Conservation (phyloP, 331 rosid species). For the Spiraea crenata region DNA sequence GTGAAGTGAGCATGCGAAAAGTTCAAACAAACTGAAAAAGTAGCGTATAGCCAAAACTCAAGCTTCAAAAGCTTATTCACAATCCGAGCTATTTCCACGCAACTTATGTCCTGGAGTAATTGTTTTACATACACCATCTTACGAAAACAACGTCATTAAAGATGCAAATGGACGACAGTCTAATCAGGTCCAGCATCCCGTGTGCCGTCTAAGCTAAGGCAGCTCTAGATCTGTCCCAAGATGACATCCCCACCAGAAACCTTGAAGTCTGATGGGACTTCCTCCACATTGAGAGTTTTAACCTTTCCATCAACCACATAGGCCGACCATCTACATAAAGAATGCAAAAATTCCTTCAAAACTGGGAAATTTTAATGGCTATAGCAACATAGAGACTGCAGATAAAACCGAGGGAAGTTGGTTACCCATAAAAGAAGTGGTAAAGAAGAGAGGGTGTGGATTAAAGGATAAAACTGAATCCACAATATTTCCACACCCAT, state of each 20-base stretch:
- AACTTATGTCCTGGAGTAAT: neutral
- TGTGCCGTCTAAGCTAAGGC: neutral
- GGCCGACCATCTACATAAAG: slow-evolving; percentile 84
- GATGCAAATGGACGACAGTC: neutral
- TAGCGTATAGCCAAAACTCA: neutral
- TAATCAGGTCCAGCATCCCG: neutral
- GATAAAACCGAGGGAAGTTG: neutral
- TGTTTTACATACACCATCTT: neutral
- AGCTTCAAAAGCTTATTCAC: neutral
- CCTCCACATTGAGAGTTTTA: slow-evolving; percentile 74
- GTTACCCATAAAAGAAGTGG: neutral
- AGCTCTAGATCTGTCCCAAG: slow-evolving; percentile 70
- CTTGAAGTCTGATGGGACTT: slow-evolving; percentile 91
- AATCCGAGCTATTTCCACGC: neutral
- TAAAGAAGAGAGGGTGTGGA: neutral
- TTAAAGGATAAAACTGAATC: neutral
- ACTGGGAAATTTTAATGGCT: neutral
- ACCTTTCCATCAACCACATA: slow-evolving; percentile 83
- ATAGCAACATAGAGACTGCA: neutral
- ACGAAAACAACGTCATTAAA: slow-evolving; percentile 2
- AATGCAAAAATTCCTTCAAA: neutral
- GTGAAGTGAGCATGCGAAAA: too few relatives aligned
- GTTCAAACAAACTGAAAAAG: too few relatives aligned
- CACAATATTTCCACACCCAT: neutral
- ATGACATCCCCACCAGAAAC: slow-evolving; percentile 84